phyloP scores from a whole-genome alignment of 768 basidiomycete genomes.

The Agaricus subrufescens region DNA sequence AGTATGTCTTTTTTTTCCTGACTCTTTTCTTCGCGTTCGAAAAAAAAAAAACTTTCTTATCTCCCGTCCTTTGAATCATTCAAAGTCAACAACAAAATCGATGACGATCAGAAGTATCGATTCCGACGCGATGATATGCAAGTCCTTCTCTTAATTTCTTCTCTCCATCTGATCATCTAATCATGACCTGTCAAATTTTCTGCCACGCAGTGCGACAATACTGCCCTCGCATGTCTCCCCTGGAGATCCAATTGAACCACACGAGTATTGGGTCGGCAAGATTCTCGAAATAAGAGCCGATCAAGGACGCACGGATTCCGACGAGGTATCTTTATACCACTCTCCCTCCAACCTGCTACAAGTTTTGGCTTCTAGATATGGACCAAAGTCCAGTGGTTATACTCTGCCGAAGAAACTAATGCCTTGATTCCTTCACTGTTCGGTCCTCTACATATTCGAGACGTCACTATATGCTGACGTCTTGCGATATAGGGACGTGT shows the following conservation, averaged over 20 bases:
- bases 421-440: slow-evolving; percentile 42
- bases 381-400: slow-evolving; percentile 53
- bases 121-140: slow-evolving; percentile 34
- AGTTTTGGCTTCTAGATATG: slow-evolving; percentile 36
- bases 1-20: background rate
- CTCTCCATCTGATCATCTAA: too few relatives aligned
- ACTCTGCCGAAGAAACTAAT: slow-evolving; percentile 42
- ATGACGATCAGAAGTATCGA: slow-evolving; percentile 14
- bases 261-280: slow-evolving; percentile 49
- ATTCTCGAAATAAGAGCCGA: slow-evolving; percentile 42
- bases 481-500: slow-evolving; percentile 27
- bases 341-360: background rate
- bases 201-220: slow-evolving; percentile 32
- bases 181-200: too few relatives aligned
- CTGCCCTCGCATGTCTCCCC: slow-evolving; percentile 29
- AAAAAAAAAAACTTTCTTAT: background rate
- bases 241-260: slow-evolving; percentile 19
- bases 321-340: slow-evolving; percentile 19
- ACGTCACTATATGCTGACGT: background rate
- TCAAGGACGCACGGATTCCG: slow-evolving; percentile 20
- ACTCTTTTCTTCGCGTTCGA: background rate
- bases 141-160: slow-evolving; percentile 7
- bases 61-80: background rate
- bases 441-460: background rate
- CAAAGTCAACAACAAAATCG: slow-evolving; percentile 17